Evolutionary conservation across 2,329 filamentous ascomycete genomes (phyloP), one percentile per base, ranked within the genome.

Genomic region (Hypomyces rosellus): DNA sequence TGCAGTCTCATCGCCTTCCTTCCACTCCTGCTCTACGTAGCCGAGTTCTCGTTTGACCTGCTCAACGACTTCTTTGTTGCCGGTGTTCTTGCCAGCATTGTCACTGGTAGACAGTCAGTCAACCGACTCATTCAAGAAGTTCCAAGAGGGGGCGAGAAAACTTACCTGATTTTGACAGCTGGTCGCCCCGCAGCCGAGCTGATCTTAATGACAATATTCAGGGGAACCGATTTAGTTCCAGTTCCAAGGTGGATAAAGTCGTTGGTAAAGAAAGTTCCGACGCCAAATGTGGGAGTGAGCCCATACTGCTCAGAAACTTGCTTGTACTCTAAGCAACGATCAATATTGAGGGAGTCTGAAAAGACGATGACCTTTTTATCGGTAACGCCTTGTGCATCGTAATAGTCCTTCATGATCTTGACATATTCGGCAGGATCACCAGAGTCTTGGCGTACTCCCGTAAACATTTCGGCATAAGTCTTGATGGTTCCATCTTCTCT

Each of bases 161-260:
- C 65, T 58, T 45, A 72, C 72, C 71, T 96, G 58, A 99, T 88
- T 75, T 99, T 99, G 63, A 99, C 83, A 2, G 93, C 91, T 0
- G 86, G 81, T 43, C 84, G 81, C 5, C 91, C 91, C 13, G 76
- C 81, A 0, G 90, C 93, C 9, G 88, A 90, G 55, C 88, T 89
- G 54, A 99, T 78, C 72, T 99, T 99, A 72, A 99, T 96, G 59
- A 99, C 93, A 61, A 99, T 99, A 63, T 99, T 99, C 49, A 99
- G 73, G 0, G 93, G 93, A 14, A 84, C 82, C 1, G 91, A 96
- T 70, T 96, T 97, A 59, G 83, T 82, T 37, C 85, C 84, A 1
- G 84, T 87, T 34, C 76, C 82, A 54, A 79, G 72, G 57, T 86
- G 81, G n/a, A 72, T 73, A 65, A 93, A 99, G 68, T 99, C 93